Evolutionary conservation across 2,329 filamentous ascomycete genomes (phyloP), one percentile per base, ranked within the genome.

Genomic region (Arthroderma sp.): DNA sequence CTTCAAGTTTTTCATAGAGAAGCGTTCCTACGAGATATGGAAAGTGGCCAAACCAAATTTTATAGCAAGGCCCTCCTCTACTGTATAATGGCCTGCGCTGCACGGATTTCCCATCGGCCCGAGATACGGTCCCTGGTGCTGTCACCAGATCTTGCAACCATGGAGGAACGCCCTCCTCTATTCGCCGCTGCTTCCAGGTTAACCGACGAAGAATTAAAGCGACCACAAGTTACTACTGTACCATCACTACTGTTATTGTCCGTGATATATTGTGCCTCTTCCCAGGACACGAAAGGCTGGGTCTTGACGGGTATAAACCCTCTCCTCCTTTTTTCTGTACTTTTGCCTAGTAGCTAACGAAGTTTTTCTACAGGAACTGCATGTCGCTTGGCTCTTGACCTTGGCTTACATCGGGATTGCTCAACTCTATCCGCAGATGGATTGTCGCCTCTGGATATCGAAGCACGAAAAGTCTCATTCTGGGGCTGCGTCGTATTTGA

Each of bases 221-320:
- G 39, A 15, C 50, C 50, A 10, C 43, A 40, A 37, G 43, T 52
- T 30, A 52, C 50, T 7, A 52, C 50, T 6, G 43, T 50, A 15
- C 46, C 48, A 30, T 45, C 48, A 29, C 44, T 52, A 22, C 46
- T 50, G 10, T 43, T 52, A 15, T 43, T 52, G 29, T 50, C 48
- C 5, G 48, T 50, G 31, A 40, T 52, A 31, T 43, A 52, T 22
- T 48, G 50, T 38, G 46, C 46, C 6, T 44, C 47, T 28, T 45
- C 48, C 8, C 33, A 49, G n/a, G 50, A 52, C 40, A 52, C 48
- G 30, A 50, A 48, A 32, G 48, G 50, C 36, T 50, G 49, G 50
- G 36, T 49, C 29, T 39, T 50, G n/a, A 46, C 50, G 8, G 42
- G 42, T 39, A 44, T 9, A 30, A 30, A 34, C 32, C 15, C 39